Conservation (phyloP, 768 basidiomycete genomes). For the Termitomyces sp. region DNA sequence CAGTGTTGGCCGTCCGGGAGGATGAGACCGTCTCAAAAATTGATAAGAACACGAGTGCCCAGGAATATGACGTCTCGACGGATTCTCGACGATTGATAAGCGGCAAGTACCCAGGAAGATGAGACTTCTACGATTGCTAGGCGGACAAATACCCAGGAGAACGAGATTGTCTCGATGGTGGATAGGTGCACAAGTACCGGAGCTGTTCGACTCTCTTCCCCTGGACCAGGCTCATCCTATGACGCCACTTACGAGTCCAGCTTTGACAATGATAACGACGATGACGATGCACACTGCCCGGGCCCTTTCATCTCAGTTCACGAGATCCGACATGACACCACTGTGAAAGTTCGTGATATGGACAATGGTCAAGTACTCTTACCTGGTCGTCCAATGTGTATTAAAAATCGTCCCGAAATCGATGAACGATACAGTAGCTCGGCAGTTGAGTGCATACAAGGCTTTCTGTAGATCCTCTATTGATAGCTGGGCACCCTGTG, state of each 20-base stretch:
- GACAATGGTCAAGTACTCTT: constrained; percentile 3
- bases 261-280: background rate
- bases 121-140: background rate
- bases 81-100: background rate
- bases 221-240: background rate
- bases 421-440: constrained; percentile 15
- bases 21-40: background rate
- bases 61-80: background rate
- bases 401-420: constrained; percentile 28
- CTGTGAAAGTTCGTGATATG: constrained; percentile 17
- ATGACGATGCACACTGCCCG: constrained; percentile 5
- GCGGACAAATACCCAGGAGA: background rate
- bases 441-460: constrained; percentile 29
- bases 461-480: constrained; percentile 20
- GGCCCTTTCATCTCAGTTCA: constrained; percentile 27
- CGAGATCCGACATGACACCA: constrained; percentile 12
- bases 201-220: background rate
- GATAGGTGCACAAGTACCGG: background rate
- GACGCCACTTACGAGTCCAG: background rate
- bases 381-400: constrained; percentile 28
- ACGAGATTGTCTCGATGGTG: background rate
- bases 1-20: background rate
- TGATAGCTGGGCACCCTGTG: constrained; percentile 22
- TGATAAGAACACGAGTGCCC: background rate
- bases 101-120: background rate